A percentile compares a stretch with the other conserved stretches of the same genome.
Evolutionary conservation across 306 rosid genomes (phyloP).

Genomic region (Prunus campanulata): DNA sequence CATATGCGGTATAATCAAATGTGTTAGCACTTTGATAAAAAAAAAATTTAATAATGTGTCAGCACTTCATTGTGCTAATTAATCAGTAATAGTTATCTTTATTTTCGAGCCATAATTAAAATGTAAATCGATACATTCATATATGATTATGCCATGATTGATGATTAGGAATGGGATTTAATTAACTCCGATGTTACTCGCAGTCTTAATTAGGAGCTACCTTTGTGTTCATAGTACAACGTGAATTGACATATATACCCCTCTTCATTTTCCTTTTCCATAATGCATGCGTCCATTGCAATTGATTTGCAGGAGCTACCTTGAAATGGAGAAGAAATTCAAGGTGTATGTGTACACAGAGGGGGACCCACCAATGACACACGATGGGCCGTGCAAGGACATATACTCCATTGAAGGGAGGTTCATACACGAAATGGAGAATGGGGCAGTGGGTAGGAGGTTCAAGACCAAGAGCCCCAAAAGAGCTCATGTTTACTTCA

Average conservation of each 20-base stretch:
- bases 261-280: neutral
- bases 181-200: neutral
- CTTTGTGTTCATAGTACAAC: neutral
- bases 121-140: neutral
- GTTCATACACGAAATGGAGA: conserved; percentile 78
- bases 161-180: neutral
- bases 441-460: conserved; percentile 29
- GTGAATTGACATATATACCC: neutral
- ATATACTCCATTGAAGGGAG: conserved; percentile 80
- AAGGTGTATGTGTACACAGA: conserved; percentile 74
- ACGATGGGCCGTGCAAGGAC: conserved; percentile 84
- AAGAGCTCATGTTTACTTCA: conserved; percentile 62
- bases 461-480: conserved; percentile 58
- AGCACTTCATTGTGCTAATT: neutral
- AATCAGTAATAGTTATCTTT: neutral
- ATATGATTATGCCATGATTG: neutral
- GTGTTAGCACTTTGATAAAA: too few relatives aligned
- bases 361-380: conserved; percentile 72
- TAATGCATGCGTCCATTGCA: neutral
- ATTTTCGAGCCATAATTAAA: neutral
- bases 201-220: neutral
- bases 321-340: conserved; percentile 78
- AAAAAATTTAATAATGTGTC: too few relatives aligned
- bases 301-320: conserved; percentile 57
- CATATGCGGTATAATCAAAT: too few relatives aligned